A percentile compares a stretch with the other conserved stretches of the same genome.
phyloP scores from a whole-genome alignment of 768 basidiomycete species.

The Chiua virens region DNA sequence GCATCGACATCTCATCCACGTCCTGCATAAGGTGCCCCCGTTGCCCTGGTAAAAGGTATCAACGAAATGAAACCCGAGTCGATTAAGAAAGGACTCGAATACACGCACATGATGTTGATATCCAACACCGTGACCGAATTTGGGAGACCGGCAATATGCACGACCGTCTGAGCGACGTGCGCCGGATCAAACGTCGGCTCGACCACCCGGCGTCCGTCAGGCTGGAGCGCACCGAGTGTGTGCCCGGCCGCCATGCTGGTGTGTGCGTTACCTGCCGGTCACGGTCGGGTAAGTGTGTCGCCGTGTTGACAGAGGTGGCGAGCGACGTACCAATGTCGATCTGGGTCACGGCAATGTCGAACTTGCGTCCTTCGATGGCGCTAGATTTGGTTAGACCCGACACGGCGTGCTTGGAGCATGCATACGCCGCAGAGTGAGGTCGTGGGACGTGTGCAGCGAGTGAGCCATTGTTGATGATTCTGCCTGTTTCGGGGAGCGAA shows the following conservation, averaged over 20 bases:
- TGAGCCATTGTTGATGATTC: conserved; percentile 89
- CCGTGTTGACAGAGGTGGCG: too few species aligned
- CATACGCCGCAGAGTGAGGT: conserved; percentile 65
- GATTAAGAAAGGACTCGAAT: not conserved
- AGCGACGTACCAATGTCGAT: conserved; percentile 68
- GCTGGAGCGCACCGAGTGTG: conserved; percentile 57
- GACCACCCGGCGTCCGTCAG: conserved; percentile 55
- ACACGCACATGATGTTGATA: conserved; percentile 69
- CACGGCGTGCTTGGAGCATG: conserved; percentile 80
- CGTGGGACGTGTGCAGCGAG: conserved; percentile 70
- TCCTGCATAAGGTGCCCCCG: conserved; percentile 46
- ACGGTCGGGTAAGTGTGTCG: not conserved
- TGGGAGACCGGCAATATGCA: conserved; percentile 70
- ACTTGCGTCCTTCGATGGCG: conserved; percentile 71
- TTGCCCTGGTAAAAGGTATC: conserved; percentile 36
- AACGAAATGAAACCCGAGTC: not conserved
- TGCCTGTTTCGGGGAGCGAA: conserved; percentile 37
- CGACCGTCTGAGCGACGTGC: conserved; percentile 70
- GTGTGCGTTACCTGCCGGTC: conserved; percentile 60
- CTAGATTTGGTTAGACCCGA: conserved; percentile 74
- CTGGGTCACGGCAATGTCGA: conserved; percentile 76
- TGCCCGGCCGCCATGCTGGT: conserved; percentile 56
- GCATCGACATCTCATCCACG: conserved; percentile 30
- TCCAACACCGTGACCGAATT: conserved; percentile 68
- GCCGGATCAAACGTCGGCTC: conserved; percentile 72